A percentile compares a stretch with the other conserved stretches of the same genome.
These are phyloP conservation scores for Gossypium rotundifolium DNA, from an alignment of 345 rosid species.

Conservation along the genomic window DNA sequence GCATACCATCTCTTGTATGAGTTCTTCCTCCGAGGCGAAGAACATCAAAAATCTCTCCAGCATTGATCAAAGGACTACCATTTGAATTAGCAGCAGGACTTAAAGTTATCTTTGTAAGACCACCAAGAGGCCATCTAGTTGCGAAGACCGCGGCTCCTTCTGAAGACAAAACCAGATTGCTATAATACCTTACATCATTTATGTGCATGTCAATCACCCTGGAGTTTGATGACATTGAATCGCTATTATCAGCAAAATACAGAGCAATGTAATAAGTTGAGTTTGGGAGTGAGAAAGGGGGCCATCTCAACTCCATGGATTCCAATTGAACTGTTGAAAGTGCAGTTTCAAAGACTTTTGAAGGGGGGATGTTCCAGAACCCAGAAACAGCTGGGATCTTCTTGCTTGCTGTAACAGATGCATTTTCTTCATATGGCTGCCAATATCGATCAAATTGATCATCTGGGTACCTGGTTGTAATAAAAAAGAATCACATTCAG, in stretches of 20 bases:
- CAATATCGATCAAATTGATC: slow-evolving; percentile 74
- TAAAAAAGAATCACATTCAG: not conserved
- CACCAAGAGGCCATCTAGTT: slow-evolving; percentile 65
- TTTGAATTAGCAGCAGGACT: slow-evolving; percentile 49
- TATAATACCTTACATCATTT: slow-evolving; percentile 53
- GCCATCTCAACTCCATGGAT: slow-evolving; percentile 67
- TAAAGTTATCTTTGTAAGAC: slow-evolving; percentile 47
- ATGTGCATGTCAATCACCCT: slow-evolving; percentile 51
- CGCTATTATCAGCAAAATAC: slow-evolving; percentile 63
- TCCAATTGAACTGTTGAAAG: slow-evolving; percentile 32
- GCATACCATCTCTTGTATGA: slow-evolving; percentile 78
- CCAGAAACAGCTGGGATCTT: slow-evolving; percentile 53
- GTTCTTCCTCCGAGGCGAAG: slow-evolving; percentile 54
- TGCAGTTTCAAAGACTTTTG: slow-evolving; percentile 63
- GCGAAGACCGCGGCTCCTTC: slow-evolving; percentile 58
- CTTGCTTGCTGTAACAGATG: slow-evolving; percentile 32
- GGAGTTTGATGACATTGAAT: slow-evolving; percentile 25
- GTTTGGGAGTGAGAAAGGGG: slow-evolving; percentile 36
- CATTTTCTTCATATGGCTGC: slow-evolving; percentile 49
- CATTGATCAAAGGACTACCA: slow-evolving; percentile 61
- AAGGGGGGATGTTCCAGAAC: slow-evolving; percentile 89
- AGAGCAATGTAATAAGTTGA: slow-evolving; percentile 61
- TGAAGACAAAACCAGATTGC: slow-evolving; percentile 49
- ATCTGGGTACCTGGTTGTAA: slow-evolving; percentile 58
- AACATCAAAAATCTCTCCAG: slow-evolving; percentile 68